These are phyloP conservation scores for Bolboschoenoplectus hybrid DNA, from an alignment of 202 grass and related monocot species.

Conservation along the genomic window DNA sequence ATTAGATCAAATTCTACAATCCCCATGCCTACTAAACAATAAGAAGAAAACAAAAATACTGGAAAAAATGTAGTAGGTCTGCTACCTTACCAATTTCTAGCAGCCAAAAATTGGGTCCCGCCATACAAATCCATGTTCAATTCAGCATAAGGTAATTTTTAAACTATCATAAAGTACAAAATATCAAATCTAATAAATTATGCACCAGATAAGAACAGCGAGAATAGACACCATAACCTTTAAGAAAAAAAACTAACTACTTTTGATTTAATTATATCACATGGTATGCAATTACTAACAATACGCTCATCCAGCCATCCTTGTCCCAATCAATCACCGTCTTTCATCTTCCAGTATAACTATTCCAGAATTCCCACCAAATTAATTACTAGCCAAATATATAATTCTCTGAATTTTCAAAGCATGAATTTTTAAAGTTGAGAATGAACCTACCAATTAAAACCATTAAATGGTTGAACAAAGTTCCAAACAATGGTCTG, in stretches of 20 bases:
- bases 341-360: background rate
- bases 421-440: background rate
- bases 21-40: background rate
- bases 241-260: conserved; percentile 24
- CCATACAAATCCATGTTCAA: conserved; percentile 22
- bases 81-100: conserved; percentile 30
- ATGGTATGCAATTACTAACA: conserved; percentile 31
- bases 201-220: conserved; percentile 29
- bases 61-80: conserved; percentile 5
- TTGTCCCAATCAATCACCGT: conserved; percentile 33
- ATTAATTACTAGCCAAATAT: background rate
- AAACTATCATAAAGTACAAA: conserved; percentile 21
- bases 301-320: conserved; percentile 16
- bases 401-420: conserved; percentile 2
- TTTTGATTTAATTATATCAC: conserved; percentile 38
- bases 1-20: conserved; percentile 19
- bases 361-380: conserved; percentile 16
- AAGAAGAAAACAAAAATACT: conserved; percentile 10
- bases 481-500: background rate
- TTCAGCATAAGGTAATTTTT: conserved; percentile 26
- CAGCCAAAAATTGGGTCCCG: conserved; percentile 22
- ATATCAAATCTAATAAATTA: conserved; percentile 22
- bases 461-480: conserved; percentile 21
- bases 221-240: conserved; percentile 34
- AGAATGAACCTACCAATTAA: conserved; percentile 1